Conservation (phyloP, 2,329 filamentous ascomycete genomes). For the Stagonosporopsis cucurbitacearum region DNA sequence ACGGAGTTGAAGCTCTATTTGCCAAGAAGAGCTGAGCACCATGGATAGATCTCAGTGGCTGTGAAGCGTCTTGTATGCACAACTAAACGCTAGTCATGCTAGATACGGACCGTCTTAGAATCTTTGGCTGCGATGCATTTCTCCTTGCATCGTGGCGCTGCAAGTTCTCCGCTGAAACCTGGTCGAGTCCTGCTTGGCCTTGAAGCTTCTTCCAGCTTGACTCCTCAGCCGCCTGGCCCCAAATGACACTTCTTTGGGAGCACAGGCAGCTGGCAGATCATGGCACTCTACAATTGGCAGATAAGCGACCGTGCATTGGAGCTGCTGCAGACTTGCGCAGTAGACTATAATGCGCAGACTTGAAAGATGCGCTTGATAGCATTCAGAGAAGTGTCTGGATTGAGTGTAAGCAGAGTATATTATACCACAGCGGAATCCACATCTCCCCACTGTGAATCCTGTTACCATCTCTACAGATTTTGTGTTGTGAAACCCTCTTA, state of each 20-base stretch:
- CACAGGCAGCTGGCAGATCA: slow-evolving; percentile 3
- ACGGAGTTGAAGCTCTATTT: slow-evolving; percentile 6
- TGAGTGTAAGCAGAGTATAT: not conserved
- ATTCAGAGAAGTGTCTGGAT: slow-evolving; percentile 8
- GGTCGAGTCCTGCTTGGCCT: slow-evolving; percentile 13
- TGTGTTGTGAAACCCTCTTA: not conserved
- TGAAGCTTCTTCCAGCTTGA: slow-evolving; percentile 23
- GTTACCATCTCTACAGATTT: not conserved
- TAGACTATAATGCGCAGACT: not conserved
- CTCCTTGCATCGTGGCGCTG: slow-evolving; percentile 10
- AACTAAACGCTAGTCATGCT: slow-evolving; percentile 2
- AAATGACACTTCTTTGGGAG: not conserved
- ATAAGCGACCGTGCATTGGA: not conserved
- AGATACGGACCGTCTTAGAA: slow-evolving; percentile 1
- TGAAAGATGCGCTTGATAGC: slow-evolving; percentile 3
- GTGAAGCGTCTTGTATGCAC: slow-evolving; percentile 3
- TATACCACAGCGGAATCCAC: not conserved
- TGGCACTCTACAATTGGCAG: slow-evolving; percentile 4
- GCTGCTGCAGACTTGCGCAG: slow-evolving; percentile 2
- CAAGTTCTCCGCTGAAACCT: slow-evolving; percentile 8
- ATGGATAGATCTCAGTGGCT: slow-evolving; percentile 13
- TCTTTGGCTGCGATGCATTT: slow-evolving; percentile 6
- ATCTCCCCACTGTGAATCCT: not conserved
- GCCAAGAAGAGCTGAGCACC: slow-evolving; percentile 12
- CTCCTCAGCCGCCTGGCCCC: slow-evolving; percentile 11